Conservation (phyloP, 2,329 filamentous ascomycete genomes). For the Penicillium griseofulvum region DNA sequence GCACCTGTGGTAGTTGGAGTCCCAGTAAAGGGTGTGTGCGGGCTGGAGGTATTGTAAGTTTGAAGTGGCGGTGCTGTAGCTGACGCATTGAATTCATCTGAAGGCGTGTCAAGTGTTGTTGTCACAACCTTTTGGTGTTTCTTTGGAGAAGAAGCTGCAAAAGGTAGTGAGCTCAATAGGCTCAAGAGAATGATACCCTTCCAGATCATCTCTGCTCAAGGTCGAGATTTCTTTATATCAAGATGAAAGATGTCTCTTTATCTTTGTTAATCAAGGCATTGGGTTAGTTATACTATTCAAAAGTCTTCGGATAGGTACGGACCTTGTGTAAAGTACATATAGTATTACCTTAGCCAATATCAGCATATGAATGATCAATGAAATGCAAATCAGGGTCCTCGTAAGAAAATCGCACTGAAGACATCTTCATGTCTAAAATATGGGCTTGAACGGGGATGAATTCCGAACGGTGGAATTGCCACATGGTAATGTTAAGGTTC, state of each 20-base stretch:
- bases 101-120: background rate
- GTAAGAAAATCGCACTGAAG: background rate
- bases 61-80: slow-evolving; percentile 38
- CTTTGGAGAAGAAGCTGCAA: slow-evolving; percentile 16
- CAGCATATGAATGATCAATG: background rate
- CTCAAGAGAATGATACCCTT: slow-evolving; percentile 13
- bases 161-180: slow-evolving; percentile 18
- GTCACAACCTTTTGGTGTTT: background rate
- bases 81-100: background rate
- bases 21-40: slow-evolving; percentile 68
- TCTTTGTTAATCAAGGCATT: background rate
- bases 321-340: background rate
- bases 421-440: background rate
- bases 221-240: background rate
- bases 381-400: too few relatives aligned
- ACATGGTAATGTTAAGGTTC: background rate
- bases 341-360: background rate
- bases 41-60: slow-evolving; percentile 54
- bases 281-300: background rate
- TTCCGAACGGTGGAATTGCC: background rate
- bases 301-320: background rate
- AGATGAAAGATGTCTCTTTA: background rate
- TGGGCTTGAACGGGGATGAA: slow-evolving; percentile 4
- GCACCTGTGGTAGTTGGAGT: slow-evolving; percentile 69
- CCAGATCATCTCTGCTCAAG: slow-evolving; percentile 12